phyloP scores from a whole-genome alignment of 2,329 filamentous ascomycete genomes.

The Lachnellula occidentalis region DNA sequence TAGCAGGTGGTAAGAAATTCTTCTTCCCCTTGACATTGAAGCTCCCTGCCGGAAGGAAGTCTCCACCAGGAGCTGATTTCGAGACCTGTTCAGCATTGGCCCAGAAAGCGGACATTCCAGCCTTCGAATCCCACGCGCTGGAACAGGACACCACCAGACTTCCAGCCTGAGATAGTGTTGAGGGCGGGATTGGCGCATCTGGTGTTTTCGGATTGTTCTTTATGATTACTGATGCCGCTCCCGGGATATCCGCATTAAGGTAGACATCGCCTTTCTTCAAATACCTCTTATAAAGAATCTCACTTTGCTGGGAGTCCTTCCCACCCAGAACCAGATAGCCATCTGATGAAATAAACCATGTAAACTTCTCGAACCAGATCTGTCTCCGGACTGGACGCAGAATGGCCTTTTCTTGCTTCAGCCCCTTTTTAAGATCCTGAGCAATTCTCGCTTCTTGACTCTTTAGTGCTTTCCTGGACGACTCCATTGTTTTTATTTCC shows the following conservation, averaged over 20 bases:
- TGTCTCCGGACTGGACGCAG: constrained; percentile 76
- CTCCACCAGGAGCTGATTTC: constrained; percentile 74
- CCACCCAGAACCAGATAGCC: constrained; percentile 89
- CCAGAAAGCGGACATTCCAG: constrained; percentile 95
- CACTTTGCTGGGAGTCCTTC: constrained; percentile 82
- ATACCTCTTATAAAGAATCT: constrained; percentile 83
- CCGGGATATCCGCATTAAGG: constrained; percentile 82
- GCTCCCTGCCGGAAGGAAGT: constrained; percentile 70
- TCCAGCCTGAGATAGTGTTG: constrained; percentile 86
- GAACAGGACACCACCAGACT: constrained; percentile 79
- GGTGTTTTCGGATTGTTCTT: constrained; percentile 77
- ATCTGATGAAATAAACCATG: constrained; percentile 92
- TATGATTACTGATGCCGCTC: constrained; percentile 79
- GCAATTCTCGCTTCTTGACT: constrained; percentile 85
- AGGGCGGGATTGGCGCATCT: constrained; percentile 84
- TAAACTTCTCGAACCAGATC: constrained; percentile 96
- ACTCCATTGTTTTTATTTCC: constrained; percentile 77
- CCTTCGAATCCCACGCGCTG: constrained; percentile 92
- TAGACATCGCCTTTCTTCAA: constrained; percentile 87
- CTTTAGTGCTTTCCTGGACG: constrained; percentile 77
- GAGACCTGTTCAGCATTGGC: constrained; percentile 84
- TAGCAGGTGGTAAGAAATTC: constrained; percentile 83
- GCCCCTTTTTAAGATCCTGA: constrained; percentile 75
- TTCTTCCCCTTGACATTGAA: constrained; percentile 84
- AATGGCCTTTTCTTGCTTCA: constrained; percentile 89